These are phyloP conservation scores for Fraxinus sp. DNA, from an alignment of 305 asterid genomes.

Conservation along the genomic window DNA sequence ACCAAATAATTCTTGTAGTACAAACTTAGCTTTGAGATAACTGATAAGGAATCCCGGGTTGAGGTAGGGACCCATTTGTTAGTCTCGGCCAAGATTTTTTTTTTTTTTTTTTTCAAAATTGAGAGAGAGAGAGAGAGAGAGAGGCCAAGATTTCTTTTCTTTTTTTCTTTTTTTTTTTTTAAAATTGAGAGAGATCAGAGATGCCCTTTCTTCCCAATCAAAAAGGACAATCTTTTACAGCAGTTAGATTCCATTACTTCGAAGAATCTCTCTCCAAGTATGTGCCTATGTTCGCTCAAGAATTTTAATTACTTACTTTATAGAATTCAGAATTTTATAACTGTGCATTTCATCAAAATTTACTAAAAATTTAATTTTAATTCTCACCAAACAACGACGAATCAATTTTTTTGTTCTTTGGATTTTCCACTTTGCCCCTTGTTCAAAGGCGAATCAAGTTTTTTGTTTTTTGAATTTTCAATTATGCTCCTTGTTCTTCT, in stretches of 20 bases:
- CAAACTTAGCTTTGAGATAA: constrained; percentile 1
- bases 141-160: too few species aligned
- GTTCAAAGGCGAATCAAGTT: too few species aligned
- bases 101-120: too few species aligned
- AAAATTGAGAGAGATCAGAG: neutral
- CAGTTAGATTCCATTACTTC: constrained; percentile 18
- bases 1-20: neutral
- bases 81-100: constrained; percentile 4
- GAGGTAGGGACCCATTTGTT: constrained; percentile 7
- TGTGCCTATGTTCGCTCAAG: neutral
- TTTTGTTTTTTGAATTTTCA: too few species aligned
- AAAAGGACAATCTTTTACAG: neutral
- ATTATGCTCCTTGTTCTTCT: too few species aligned
- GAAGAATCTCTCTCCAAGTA: neutral
- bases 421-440: neutral
- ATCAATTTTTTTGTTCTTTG: neutral
- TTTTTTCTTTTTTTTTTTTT: too few species aligned
- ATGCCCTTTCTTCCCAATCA: neutral
- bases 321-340: too few species aligned
- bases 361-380: too few species aligned
- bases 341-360: too few species aligned
- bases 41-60: constrained; percentile 21
- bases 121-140: too few species aligned
- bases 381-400: too few species aligned
- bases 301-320: too few species aligned